A percentile compares a stretch with the other conserved stretches of the same genome.
These are phyloP conservation scores for Brassica rapa DNA, from an alignment of 345 rosid species.

Conservation along the genomic window DNA sequence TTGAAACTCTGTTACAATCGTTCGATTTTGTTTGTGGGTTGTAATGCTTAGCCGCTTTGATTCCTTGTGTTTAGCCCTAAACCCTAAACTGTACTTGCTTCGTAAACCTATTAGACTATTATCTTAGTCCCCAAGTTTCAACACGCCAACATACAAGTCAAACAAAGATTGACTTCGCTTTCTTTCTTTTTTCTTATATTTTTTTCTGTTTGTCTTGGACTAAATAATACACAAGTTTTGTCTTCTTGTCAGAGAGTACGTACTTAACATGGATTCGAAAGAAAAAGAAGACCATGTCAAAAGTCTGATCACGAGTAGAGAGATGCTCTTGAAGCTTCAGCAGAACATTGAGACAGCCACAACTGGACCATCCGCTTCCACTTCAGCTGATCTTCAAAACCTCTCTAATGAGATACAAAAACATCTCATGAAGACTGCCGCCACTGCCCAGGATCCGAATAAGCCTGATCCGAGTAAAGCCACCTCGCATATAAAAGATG, in stretches of 20 bases:
- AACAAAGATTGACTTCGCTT: constrained; percentile 14
- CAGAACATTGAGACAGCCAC: not conserved
- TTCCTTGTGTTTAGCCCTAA: constrained; percentile 2
- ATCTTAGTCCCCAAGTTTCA: constrained; percentile 27
- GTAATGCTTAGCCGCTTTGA: not conserved
- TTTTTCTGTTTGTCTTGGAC: not conserved
- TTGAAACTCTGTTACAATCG: not conserved
- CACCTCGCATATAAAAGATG: not conserved
- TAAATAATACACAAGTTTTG: not conserved
- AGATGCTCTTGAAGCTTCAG: not conserved
- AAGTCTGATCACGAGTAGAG: not conserved
- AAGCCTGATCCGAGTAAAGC: not conserved
- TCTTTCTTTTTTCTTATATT: not conserved
- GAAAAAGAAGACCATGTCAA: not conserved
- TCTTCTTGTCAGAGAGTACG: not conserved
- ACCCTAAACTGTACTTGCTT: not conserved
- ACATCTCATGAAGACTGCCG: not conserved
- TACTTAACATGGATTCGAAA: constrained; percentile 12
- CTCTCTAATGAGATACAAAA: not conserved
- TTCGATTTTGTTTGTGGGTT: not conserved
- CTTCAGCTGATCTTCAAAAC: not conserved
- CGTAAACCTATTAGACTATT: not conserved
- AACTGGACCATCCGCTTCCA: not conserved
- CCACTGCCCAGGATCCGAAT: not conserved
- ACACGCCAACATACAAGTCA: not conserved